These are phyloP conservation scores for Cotoneaster glaucophyllus DNA, from an alignment of 306 rosid genomes.

Conservation along the genomic window DNA sequence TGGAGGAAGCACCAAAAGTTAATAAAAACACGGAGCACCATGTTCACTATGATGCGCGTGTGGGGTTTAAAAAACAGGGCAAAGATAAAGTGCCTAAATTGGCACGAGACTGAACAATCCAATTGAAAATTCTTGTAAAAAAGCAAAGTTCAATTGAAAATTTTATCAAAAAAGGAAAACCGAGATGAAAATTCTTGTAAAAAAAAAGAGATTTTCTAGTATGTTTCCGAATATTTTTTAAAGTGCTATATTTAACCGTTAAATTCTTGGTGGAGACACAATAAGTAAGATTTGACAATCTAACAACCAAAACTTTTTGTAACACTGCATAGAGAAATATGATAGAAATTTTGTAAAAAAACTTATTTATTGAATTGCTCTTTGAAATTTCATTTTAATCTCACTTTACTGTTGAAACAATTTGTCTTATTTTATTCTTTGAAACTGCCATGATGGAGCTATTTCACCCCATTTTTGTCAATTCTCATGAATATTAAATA, in stretches of 20 bases:
- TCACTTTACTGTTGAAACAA: too few species aligned
- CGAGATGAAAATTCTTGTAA: background rate
- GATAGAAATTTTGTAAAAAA: background rate
- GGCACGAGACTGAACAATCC: constrained; percentile 7
- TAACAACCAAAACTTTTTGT: background rate
- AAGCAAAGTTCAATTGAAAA: background rate
- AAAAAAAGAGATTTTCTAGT: background rate
- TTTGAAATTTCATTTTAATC: too few species aligned
- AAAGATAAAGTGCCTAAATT: background rate
- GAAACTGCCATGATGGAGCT: too few species aligned
- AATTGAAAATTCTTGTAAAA: background rate
- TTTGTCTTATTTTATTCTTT: too few species aligned
- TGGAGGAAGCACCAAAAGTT: background rate
- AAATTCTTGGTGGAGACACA: too few species aligned
- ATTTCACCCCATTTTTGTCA: too few species aligned
- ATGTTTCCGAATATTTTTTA: too few species aligned
- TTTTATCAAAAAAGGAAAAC: background rate
- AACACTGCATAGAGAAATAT: background rate
- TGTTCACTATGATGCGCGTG: constrained; percentile 12
- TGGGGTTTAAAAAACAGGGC: constrained; percentile 16
- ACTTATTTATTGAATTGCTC: background rate
- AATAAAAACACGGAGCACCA: constrained; percentile 24
- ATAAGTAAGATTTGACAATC: background rate
- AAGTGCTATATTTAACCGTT: too few species aligned
- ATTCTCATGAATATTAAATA: too few species aligned